These are phyloP conservation scores for Aspergillus felis DNA, from an alignment of 2,329 filamentous ascomycete genomes.

Conservation along the genomic window DNA sequence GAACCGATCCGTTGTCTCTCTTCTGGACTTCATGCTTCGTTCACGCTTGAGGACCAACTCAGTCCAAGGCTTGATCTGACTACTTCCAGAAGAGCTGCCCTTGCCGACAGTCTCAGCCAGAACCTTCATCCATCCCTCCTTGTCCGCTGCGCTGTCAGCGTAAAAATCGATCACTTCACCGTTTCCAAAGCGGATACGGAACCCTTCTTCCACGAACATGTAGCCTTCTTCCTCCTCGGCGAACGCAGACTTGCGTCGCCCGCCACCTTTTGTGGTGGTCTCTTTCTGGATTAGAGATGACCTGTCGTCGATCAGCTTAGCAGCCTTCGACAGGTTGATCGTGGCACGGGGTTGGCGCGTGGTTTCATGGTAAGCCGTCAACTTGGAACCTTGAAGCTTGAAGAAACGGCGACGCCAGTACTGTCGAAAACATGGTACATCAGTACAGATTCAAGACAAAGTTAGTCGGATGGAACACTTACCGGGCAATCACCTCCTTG, in stretches of 20 bases:
- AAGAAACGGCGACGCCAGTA: constrained; percentile 99
- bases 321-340: constrained; percentile 92
- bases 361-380: constrained; percentile 94
- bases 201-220: constrained; percentile 99
- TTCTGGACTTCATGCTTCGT: constrained; percentile 32
- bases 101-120: constrained; percentile 68
- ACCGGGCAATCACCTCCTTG: constrained; percentile 97
- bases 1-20: constrained; percentile 25
- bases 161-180: constrained; percentile 99
- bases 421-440: constrained; percentile 45
- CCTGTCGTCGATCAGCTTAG: constrained; percentile 89
- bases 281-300: constrained; percentile 78
- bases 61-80: constrained; percentile 56
- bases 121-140: constrained; percentile 92
- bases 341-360: constrained; percentile 93
- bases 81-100: constrained; percentile 41
- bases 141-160: constrained; percentile 80
- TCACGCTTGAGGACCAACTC: constrained; percentile 55
- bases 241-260: constrained; percentile 87
- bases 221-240: constrained; percentile 98
- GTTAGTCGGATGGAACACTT: constrained; percentile 46
- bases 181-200: constrained; percentile 97
- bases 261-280: constrained; percentile 69
- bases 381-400: constrained; percentile 82
- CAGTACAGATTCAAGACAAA: not conserved